phyloP scores from a whole-genome alignment of 2,329 filamentous ascomycete species.

The Gremmenia infestans region DNA sequence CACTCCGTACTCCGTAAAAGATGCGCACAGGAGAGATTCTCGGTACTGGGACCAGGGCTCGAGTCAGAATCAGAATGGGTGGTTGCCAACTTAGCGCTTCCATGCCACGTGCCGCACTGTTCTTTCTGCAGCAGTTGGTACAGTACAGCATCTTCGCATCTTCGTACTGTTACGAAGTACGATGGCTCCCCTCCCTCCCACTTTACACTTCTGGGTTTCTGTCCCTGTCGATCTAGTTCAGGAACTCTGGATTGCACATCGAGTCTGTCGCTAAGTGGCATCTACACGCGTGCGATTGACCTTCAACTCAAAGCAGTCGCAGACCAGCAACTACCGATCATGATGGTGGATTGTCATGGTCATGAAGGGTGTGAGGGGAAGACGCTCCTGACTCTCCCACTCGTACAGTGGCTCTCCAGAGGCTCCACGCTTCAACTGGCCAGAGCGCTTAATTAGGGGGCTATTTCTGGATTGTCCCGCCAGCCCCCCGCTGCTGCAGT shows the following conservation, averaged over 20 bases:
- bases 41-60: background rate
- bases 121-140: background rate
- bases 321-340: background rate
- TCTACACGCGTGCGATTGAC: background rate
- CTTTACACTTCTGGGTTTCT: background rate
- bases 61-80: background rate
- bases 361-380: too few species aligned
- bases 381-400: background rate
- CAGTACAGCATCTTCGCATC: too few species aligned
- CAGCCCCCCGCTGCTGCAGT: background rate
- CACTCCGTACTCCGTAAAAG: background rate
- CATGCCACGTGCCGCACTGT: background rate
- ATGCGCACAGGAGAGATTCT: background rate
- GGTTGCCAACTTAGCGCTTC: background rate
- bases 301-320: background rate
- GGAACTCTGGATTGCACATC: background rate
- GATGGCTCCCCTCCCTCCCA: background rate
- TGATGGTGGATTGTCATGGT: background rate
- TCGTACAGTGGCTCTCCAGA: background rate
- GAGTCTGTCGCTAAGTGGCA: background rate
- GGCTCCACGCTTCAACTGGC: conserved; percentile 1
- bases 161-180: too few species aligned
- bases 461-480: background rate
- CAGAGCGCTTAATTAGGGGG: background rate
- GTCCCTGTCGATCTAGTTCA: too few species aligned